Percentiles rank a stretch among this genome's conserved stretches.
Conservation (phyloP, 305 asterid genomes). For the Striga hermonthica region DNA sequence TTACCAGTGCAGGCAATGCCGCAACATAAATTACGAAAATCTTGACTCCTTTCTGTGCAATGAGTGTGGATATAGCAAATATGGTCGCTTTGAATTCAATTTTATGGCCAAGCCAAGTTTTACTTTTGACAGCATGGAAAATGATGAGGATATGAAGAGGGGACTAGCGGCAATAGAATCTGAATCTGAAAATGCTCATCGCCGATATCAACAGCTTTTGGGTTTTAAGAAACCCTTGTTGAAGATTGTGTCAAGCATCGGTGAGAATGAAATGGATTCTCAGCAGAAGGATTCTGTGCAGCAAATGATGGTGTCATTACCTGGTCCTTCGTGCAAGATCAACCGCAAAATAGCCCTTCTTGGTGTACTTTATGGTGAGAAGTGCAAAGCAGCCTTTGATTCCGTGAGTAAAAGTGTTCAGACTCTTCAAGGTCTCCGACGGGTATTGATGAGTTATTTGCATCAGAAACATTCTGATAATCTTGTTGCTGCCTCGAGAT, state of each 20-base stretch:
- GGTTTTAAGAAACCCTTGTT: slow-evolving; percentile 97
- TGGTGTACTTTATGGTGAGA: slow-evolving; percentile 99
- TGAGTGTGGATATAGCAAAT: slow-evolving; percentile 99
- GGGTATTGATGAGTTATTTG: slow-evolving; percentile 89
- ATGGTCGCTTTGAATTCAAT: slow-evolving; percentile 97
- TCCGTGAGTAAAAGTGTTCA: slow-evolving; percentile 99
- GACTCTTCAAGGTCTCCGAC: slow-evolving; percentile 97
- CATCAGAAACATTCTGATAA: slow-evolving; percentile 87
- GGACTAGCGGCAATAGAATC: slow-evolving; percentile 95
- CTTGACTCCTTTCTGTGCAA: slow-evolving; percentile 97
- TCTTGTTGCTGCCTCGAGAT: slow-evolving; percentile 73
- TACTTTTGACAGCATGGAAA: slow-evolving; percentile 96
- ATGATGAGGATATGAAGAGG: slow-evolving; percentile 97
- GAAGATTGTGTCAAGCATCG: slow-evolving; percentile 95
- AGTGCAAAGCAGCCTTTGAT: slow-evolving; percentile 99
- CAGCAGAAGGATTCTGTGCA: slow-evolving; percentile 99
- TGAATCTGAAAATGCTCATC: slow-evolving; percentile 98
- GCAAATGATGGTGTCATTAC: slow-evolving; percentile 99
- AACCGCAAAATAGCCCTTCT: slow-evolving; percentile 99
- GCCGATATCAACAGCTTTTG: slow-evolving; percentile 97
- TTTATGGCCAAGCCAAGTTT: slow-evolving; percentile 99
- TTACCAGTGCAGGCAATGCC: slow-evolving; percentile 98
- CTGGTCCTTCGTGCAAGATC: slow-evolving; percentile 99
- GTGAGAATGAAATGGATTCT: slow-evolving; percentile 99
- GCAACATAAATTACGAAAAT: slow-evolving; percentile 96